Evolutionary conservation across 257 asterid species (phyloP), one percentile per base, ranked within the genome.

Genomic region (Marsdenia floribunda): DNA sequence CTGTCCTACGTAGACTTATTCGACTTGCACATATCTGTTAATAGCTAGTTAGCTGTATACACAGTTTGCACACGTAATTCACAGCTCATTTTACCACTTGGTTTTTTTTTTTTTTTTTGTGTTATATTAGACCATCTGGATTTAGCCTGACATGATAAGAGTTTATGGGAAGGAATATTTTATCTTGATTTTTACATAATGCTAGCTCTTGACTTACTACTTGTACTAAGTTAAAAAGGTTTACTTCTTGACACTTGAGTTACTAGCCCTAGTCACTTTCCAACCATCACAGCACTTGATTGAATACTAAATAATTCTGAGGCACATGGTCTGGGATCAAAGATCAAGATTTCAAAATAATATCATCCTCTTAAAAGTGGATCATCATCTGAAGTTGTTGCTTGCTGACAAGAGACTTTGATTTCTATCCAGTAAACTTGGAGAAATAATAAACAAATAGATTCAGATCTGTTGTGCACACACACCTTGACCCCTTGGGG

Each of bases 371-470:
- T 9, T 24, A 24, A 2, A 7, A n/a, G 10, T 14, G 12, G 26
- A 65, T 65, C 50, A 44, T 35, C 50, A 65, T 64, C 13, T 14
- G 14, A 13, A 40, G 14, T 61, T 24, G 33, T 66, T 4, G 57
- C 29, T 53, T 74, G 75, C 65, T 49, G 24, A 47, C 60, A 47
- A 35, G 64, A 59, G 65, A 47, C 80, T 33, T 44, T 59, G 29
- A 4, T n/a, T 46, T 46, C 24, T 5, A 70, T 81, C 79, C 79
- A 47, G 54, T 54, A 61, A 73, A 70, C 57, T 66, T 50, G 79
- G 73, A 70, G 74, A 77, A 44, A 54, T 11, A 60, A 44, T 60
- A 12, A 49, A 7, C 1, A 33, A 52, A 29, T 71, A 22, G n/a
- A 33, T 26, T 71, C 22, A 22, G 58, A 26, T 70, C 70, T 10